Percentiles rank a stretch among this genome's conserved stretches.
Evolutionary conservation across 202 grass and related monocot species (phyloP).

Genomic region (Brachypodium distachyon): DNA sequence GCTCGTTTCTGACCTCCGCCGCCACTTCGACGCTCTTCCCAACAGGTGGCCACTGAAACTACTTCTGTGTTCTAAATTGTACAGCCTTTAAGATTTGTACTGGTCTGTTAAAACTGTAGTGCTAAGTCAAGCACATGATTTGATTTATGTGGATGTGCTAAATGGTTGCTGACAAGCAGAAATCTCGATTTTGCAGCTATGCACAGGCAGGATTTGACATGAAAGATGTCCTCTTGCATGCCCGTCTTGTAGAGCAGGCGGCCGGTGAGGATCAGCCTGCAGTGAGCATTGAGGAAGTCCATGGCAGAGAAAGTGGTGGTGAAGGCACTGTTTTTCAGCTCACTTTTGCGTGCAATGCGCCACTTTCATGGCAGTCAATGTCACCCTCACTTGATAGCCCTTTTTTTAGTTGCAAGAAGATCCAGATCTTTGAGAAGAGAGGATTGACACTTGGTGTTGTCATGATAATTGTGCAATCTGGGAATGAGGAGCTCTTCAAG

Average conservation of each 20-base stretch:
- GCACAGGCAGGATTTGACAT: slow-evolving; percentile 95
- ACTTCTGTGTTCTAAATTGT: not conserved
- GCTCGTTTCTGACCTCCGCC: slow-evolving; percentile 80
- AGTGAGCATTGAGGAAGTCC: slow-evolving; percentile 66
- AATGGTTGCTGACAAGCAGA: slow-evolving; percentile 7
- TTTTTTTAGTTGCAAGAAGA: slow-evolving; percentile 84
- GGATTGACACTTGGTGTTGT: slow-evolving; percentile 86
- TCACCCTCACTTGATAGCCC: slow-evolving; percentile 70
- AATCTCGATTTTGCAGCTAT: slow-evolving; percentile 52
- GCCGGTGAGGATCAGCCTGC: slow-evolving; percentile 62
- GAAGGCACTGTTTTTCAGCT: slow-evolving; percentile 63
- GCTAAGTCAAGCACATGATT: not conserved
- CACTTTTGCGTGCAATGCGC: slow-evolving; percentile 70
- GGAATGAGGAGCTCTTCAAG: slow-evolving; percentile 70
- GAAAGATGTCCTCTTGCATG: slow-evolving; percentile 87
- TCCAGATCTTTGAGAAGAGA: slow-evolving; percentile 99
- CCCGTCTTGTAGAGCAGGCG: slow-evolving; percentile 78
- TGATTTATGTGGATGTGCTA: not conserved
- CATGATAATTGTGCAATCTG: slow-evolving; percentile 62
- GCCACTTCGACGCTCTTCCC: slow-evolving; percentile 90
- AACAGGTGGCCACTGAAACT: slow-evolving; percentile 48
- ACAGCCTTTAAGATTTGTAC: not conserved
- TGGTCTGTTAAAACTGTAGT: not conserved
- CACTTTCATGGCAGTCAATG: slow-evolving; percentile 89
- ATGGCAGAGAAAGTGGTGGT: slow-evolving; percentile 29